Evolutionary conservation across 1,139 yeast genomes (phyloP).

Genomic region (Magnusiomyces paraingens): DNA sequence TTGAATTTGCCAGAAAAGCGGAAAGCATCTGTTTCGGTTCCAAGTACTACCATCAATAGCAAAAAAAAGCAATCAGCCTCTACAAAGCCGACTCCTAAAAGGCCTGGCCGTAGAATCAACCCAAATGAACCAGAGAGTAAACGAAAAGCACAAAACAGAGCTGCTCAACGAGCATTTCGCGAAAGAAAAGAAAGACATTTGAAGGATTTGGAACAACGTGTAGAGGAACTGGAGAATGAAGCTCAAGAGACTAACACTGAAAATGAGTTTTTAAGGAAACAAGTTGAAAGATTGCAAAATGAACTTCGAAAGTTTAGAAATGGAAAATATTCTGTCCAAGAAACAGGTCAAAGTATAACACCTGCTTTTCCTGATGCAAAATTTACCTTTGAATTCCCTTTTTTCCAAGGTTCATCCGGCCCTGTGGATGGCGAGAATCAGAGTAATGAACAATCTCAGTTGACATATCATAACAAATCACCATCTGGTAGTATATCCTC

Average conservation of each 20-base stretch:
- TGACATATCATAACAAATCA: not conserved
- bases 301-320: slow-evolving; percentile 56
- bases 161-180: slow-evolving; percentile 94
- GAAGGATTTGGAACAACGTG: slow-evolving; percentile 80
- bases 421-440: not conserved
- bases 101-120: slow-evolving; percentile 67
- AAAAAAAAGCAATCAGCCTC: slow-evolving; percentile 23
- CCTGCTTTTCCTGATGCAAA: slow-evolving; percentile 6
- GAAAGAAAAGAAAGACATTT: slow-evolving; percentile 87
- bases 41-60: not conserved
- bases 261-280: slow-evolving; percentile 65
- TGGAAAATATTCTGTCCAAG: not conserved
- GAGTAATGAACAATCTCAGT: not conserved
- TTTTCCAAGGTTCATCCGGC: slow-evolving; percentile 17
- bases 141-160: slow-evolving; percentile 94
- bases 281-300: slow-evolving; percentile 64
- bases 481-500: slow-evolving; percentile 8
- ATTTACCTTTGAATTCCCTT: slow-evolving; percentile 40
- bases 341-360: not conserved
- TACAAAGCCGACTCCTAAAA: not conserved
- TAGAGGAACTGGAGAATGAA: slow-evolving; percentile 61
- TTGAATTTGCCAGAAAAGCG: slow-evolving; percentile 8
- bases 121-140: slow-evolving; percentile 76
- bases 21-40: slow-evolving; percentile 9
- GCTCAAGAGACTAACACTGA: slow-evolving; percentile 60